Evolutionary conservation across 163 green algal genomes (phyloP).

Genomic region (Scenedesmus sp.): DNA sequence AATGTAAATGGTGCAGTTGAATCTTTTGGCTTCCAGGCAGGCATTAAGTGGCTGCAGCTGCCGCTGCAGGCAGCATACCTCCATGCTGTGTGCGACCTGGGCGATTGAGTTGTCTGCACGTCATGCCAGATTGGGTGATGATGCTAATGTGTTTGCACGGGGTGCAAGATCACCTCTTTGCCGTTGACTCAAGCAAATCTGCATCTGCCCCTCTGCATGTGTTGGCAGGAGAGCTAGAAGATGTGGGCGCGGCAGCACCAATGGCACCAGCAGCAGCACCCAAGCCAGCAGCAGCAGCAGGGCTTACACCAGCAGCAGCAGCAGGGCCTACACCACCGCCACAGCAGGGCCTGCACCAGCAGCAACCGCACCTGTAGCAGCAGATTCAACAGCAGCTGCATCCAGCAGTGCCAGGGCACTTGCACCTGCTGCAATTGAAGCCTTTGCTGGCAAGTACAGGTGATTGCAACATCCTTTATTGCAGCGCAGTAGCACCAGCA

Average conservation of each 20-base stretch:
- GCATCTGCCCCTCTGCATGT: background rate
- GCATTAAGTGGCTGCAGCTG: background rate
- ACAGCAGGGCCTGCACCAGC: background rate
- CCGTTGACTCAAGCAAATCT: background rate
- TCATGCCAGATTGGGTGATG: background rate
- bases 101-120: background rate
- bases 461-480: background rate
- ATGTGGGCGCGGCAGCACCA: background rate
- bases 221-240: constrained; percentile 17
- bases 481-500: background rate
- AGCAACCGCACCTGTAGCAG: background rate
- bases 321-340: too few relatives aligned
- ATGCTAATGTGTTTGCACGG: background rate
- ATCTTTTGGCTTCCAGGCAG: background rate
- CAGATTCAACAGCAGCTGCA: background rate
- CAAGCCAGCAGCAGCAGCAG: background rate
- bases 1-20: background rate
- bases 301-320: constrained; percentile 8
- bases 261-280: background rate
- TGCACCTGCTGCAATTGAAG: constrained; percentile 41
- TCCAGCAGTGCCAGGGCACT: background rate
- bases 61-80: background rate
- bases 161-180: background rate
- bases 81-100: too few relatives aligned
- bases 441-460: constrained; percentile 55